Base-by-base conservation (phyloP, 495 filamentous ascomycete species). In the Cetradonia linearis region DNA sequence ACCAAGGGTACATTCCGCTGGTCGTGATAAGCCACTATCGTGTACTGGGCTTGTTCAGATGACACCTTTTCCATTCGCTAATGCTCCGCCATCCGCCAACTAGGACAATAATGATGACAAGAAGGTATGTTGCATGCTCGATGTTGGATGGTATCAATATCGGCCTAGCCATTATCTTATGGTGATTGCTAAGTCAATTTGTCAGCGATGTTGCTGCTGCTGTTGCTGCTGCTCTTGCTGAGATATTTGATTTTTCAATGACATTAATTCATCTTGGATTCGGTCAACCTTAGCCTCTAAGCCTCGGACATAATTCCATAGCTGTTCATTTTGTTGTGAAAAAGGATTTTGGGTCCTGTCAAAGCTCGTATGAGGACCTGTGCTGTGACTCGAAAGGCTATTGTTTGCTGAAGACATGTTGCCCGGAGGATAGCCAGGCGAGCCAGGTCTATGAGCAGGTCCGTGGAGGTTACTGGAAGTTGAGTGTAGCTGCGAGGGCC, bases 281-380 rank as follows among this genome's bases (percentile, higher is more conserved):
- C 61, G 57, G 34, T 68, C 61, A 2, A 70, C 59, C 46, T 61
- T 63, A 23, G 44, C 56, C 44, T 66, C 68, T n/a, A 70, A 62
- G 37, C 58, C 61, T 18, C 73, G 73, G 37, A 78, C 72, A 59
- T 77, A 76, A 25, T 70, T 63, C 76, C 77, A 78, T 10, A 81
- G 62, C 49, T 74, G 76, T 34, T 74, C 74, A 28, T 69, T 69
- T n/a, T 42, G 40, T n/a, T 68, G 70, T 25, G 77, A 6, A 42
- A 54, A 68, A 20, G 52, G 18, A 27, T 53, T 58, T 10, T 55
- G 50, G 42, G 28, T 31, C 18, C 64, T 46, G 25, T 70, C 68
- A 23, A 69, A 55, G 48, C 68, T 70, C 23, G 44, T 57, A 27
- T 65, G 65, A 23, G 68, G 62, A 20, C 60, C 58, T 33, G 66